Evolutionary conservation across 495 filamentous ascomycete genomes (phyloP).

Genomic region (Daldinia bambusicola): DNA sequence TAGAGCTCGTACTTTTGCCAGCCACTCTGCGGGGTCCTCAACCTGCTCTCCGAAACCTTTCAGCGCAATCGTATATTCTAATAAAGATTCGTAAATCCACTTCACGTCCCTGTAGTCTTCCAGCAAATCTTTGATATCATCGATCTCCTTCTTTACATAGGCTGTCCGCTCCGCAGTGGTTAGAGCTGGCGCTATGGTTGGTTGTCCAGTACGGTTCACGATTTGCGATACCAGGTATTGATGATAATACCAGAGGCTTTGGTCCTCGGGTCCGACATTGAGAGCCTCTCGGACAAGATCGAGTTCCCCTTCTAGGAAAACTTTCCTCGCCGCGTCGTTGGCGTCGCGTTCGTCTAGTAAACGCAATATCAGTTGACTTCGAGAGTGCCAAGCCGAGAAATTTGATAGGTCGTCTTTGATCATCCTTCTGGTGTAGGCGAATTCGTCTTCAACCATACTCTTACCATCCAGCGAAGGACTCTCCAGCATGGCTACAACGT

Average conservation of each 20-base stretch:
- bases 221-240: conserved; percentile 67
- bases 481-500: conserved; percentile 76
- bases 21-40: conserved; percentile 66
- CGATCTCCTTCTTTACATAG: conserved; percentile 75
- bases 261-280: conserved; percentile 87
- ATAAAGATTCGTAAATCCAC: conserved; percentile 81
- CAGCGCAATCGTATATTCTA: conserved; percentile 68
- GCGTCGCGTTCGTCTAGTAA: conserved; percentile 76
- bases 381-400: conserved; percentile 96
- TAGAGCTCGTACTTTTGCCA: conserved; percentile 68
- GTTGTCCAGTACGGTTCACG: conserved; percentile 50
- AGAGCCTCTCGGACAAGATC: conserved; percentile 77
- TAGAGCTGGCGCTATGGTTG: conserved; percentile 72
- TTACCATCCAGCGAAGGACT: conserved; percentile 58
- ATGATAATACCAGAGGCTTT: conserved; percentile 97
- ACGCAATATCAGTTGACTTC: conserved; percentile 81
- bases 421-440: conserved; percentile 90
- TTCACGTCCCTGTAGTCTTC: conserved; percentile 80
- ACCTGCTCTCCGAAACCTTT: conserved; percentile 56
- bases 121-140: conserved; percentile 74
- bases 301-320: conserved; percentile 81
- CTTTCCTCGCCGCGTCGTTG: conserved; percentile 66
- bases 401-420: conserved; percentile 85
- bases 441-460: conserved; percentile 80
- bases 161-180: conserved; percentile 67